These are phyloP conservation scores for Clarireedia sp. DNA, from an alignment of 2,329 filamentous ascomycete genomes.

Conservation along the genomic window DNA sequence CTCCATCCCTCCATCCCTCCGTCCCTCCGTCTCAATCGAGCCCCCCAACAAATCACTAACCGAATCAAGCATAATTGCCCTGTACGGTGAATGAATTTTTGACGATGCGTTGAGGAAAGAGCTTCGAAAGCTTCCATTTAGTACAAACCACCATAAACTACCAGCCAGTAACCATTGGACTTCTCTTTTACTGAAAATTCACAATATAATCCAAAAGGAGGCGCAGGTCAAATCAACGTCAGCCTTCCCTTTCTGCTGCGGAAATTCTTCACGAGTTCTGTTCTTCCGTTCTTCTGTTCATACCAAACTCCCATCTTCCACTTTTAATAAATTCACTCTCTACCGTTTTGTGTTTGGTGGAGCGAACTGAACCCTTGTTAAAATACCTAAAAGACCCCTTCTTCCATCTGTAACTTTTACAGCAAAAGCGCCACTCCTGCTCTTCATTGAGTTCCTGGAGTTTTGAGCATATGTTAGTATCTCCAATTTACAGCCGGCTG, in stretches of 20 bases:
- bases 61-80: constrained; percentile 1
- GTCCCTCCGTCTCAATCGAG: constrained; percentile 1
- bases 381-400: constrained; percentile 2
- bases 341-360: constrained; percentile 12
- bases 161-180: too few relatives aligned
- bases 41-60: constrained; percentile 10
- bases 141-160: background rate
- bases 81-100: constrained; percentile 8
- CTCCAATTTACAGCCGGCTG: background rate
- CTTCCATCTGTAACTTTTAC: constrained; percentile 7
- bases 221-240: background rate
- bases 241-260: background rate
- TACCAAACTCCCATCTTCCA: background rate
- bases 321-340: background rate
- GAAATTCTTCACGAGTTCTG: background rate
- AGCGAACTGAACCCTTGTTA: constrained; percentile 5
- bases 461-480: constrained; percentile 15
- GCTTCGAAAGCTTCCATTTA: background rate
- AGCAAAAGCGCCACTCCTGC: constrained; percentile 24
- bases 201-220: background rate
- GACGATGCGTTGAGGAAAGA: constrained; percentile 8
- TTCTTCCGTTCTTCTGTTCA: background rate
- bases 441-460: constrained; percentile 32
- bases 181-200: too few relatives aligned
- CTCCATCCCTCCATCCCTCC: background rate